These are phyloP conservation scores for Alternaria arbusti DNA, from an alignment of 2,329 filamentous ascomycete genomes.

Conservation along the genomic window DNA sequence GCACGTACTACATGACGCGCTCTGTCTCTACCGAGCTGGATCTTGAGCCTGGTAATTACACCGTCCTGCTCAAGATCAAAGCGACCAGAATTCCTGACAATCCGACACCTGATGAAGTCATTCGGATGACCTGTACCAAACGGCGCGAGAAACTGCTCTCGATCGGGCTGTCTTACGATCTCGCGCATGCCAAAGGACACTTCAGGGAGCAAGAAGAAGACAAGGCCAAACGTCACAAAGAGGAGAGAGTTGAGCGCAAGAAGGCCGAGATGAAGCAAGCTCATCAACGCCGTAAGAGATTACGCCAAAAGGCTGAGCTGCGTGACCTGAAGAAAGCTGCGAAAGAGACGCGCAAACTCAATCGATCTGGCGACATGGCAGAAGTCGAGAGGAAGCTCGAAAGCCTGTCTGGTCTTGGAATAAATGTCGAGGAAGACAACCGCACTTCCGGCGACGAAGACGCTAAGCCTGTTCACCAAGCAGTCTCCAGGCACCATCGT, in stretches of 20 bases:
- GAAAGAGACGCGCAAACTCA: slow-evolving; percentile 36
- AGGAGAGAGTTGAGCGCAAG: slow-evolving; percentile 45
- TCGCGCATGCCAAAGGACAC: slow-evolving; percentile 71
- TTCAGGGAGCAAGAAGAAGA: slow-evolving; percentile 59
- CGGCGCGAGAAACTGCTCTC: slow-evolving; percentile 75
- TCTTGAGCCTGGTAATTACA: slow-evolving; percentile 76
- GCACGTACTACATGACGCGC: slow-evolving; percentile 68
- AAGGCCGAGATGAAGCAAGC: slow-evolving; percentile 48
- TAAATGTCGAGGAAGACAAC: slow-evolving; percentile 41
- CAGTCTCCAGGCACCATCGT: slow-evolving; percentile 36
- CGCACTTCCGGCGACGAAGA: slow-evolving; percentile 39
- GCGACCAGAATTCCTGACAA: slow-evolving; percentile 63
- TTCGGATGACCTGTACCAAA: slow-evolving; percentile 67
- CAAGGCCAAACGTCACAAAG: slow-evolving; percentile 48
- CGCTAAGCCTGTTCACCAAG: slow-evolving; percentile 34
- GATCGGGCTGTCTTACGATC: slow-evolving; percentile 73
- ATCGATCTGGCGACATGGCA: slow-evolving; percentile 27
- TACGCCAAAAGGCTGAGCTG: slow-evolving; percentile 48
- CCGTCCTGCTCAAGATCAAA: slow-evolving; percentile 75
- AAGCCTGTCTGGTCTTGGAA: slow-evolving; percentile 42
- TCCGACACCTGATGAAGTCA: slow-evolving; percentile 68
- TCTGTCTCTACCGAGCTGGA: slow-evolving; percentile 79
- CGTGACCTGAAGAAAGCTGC: slow-evolving; percentile 48
- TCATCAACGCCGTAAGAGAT: slow-evolving; percentile 42
- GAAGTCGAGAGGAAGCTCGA: slow-evolving; percentile 38